A percentile compares a stretch with the other conserved stretches of the same genome.
These are phyloP conservation scores for Dactylella cylindrospora DNA, from an alignment of 2,329 filamentous ascomycete species.

Conservation along the genomic window DNA sequence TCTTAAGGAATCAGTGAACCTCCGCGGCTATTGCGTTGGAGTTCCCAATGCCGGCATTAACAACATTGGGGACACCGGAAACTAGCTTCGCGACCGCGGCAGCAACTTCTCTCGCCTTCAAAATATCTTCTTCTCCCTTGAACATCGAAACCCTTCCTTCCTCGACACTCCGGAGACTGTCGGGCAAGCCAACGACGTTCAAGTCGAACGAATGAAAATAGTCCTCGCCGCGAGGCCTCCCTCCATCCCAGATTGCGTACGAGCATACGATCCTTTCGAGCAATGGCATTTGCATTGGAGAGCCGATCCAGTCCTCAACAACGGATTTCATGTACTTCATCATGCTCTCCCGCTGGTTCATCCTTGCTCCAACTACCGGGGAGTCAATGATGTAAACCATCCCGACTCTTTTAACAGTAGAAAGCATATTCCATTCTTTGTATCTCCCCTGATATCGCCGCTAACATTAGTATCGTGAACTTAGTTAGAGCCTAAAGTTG, in stretches of 20 bases:
- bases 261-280: conserved; percentile 11
- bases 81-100: not conserved
- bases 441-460: conserved; percentile 8
- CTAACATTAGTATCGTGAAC: not conserved
- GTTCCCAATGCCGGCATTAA: no score
- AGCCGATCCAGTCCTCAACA: conserved; percentile 17
- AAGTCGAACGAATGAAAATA: conserved; percentile 3
- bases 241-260: not conserved
- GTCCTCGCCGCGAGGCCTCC: not conserved
- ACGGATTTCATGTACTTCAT: not conserved
- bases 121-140: not conserved
- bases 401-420: conserved; percentile 2
- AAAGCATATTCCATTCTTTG: not conserved
- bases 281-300: not conserved
- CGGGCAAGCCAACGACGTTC: no score
- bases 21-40: no score
- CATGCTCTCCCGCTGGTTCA: not conserved
- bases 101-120: not conserved
- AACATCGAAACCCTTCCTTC: not conserved
- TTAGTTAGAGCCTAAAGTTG: not conserved
- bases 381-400: not conserved
- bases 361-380: no score
- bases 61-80: no score
- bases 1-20: no score
- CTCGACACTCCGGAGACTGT: not conserved